phyloP scores from a whole-genome alignment of 768 basidiomycete genomes.

The Tulasnella sp. region DNA sequence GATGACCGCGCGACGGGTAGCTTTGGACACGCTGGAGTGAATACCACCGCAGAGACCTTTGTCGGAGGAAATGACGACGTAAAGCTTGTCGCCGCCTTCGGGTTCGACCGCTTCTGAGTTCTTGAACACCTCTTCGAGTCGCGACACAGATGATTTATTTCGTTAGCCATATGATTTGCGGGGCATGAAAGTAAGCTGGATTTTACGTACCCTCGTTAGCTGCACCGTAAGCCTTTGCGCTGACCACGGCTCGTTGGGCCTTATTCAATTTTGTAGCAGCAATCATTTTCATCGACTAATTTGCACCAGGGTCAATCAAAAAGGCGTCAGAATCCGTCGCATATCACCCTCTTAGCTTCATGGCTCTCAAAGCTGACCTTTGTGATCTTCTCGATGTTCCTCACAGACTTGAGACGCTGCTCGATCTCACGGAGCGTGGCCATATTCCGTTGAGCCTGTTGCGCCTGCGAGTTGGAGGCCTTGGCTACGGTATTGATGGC shows the following conservation, averaged over 20 bases:
- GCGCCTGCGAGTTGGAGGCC: conserved; percentile 46
- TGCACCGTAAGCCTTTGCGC: conserved; percentile 84
- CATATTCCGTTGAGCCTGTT: conserved; percentile 39
- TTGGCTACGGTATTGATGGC: conserved; percentile 28
- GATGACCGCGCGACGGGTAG: conserved; percentile 59
- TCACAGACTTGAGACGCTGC: conserved; percentile 87
- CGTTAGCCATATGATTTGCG: too few relatives aligned
- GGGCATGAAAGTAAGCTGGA: background rate
- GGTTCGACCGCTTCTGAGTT: conserved; percentile 56
- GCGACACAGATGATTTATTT: too few relatives aligned
- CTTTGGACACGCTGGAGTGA: conserved; percentile 91
- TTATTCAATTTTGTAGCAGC: conserved; percentile 94
- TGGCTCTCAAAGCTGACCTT: conserved; percentile 54
- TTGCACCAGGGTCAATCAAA: conserved; percentile 1
- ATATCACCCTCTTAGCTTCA: too few relatives aligned
- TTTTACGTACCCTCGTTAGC: conserved; percentile 69
- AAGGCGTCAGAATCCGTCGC: background rate
- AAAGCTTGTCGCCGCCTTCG: conserved; percentile 61
- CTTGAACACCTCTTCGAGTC: conserved; percentile 68
- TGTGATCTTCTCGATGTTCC: conserved; percentile 99
- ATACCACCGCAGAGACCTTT: conserved; percentile 99
- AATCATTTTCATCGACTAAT: conserved; percentile 97
- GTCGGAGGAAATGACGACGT: conserved; percentile 93
- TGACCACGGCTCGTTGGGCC: conserved; percentile 86
- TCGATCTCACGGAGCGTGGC: conserved; percentile 98